These are phyloP conservation scores for Strombidium stylifer DNA, from an alignment of 73 alveolate genomes.

Conservation along the genomic window DNA sequence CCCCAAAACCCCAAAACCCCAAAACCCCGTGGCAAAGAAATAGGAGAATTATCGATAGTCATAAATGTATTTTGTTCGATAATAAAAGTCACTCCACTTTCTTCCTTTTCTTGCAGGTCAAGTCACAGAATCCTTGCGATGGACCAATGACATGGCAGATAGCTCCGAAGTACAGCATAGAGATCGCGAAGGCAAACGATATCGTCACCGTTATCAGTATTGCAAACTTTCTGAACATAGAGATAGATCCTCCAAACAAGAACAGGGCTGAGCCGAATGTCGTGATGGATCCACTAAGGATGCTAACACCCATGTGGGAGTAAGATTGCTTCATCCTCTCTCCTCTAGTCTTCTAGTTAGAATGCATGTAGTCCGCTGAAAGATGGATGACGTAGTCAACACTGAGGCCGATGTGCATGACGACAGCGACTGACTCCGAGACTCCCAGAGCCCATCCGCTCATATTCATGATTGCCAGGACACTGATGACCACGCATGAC, in stretches of 20 bases:
- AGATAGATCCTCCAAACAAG: constrained; percentile 22
- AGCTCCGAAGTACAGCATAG: no score
- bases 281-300: constrained; percentile 60
- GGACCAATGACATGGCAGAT: no score
- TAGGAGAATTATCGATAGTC: no score
- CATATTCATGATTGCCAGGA: constrained; percentile 2
- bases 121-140: no score
- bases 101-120: no score
- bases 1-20: no score
- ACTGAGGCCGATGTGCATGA: constrained; percentile 53
- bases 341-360: constrained; percentile 9
- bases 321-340: constrained; percentile 40
- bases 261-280: constrained; percentile 48
- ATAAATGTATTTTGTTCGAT: no score
- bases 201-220: constrained; percentile 46
- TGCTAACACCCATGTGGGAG: constrained; percentile 54
- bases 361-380: constrained; percentile 44
- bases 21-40: no score
- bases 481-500: no score
- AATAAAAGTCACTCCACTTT: no score
- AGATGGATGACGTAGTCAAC: constrained; percentile 63
- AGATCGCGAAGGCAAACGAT: constrained; percentile 43
- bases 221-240: constrained; percentile 55
- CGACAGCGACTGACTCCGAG: constrained; percentile 55
- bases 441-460: constrained; percentile 20